Conservation (phyloP, 306 rosid species). For the Geum urbanum region DNA sequence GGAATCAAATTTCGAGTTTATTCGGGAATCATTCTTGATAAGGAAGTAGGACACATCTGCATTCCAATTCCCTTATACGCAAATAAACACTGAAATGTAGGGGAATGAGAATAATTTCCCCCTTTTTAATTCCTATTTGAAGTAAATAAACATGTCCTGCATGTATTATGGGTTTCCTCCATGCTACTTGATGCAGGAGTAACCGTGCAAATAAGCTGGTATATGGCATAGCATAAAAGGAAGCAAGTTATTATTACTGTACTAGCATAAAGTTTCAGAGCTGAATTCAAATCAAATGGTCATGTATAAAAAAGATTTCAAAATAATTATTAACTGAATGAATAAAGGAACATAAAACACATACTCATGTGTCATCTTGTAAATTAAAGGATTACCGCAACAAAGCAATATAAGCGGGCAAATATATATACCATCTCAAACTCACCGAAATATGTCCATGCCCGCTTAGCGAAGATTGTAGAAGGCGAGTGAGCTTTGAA, state of each 20-base stretch:
- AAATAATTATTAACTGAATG: background rate
- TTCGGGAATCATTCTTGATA: no score
- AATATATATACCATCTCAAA: conserved; percentile 22
- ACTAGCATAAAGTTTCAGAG: conserved; percentile 14
- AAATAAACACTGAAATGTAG: no score
- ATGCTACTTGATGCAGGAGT: conserved; percentile 98
- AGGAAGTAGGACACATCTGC: no score
- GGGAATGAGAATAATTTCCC: no score
- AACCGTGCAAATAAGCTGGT: conserved; percentile 96
- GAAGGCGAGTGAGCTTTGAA: conserved; percentile 97
- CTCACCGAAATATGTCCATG: conserved; percentile 98
- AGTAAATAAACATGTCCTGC: no score
- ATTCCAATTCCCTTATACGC: no score
- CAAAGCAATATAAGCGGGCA: conserved; percentile 1
- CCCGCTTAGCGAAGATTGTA: conserved; percentile 92
- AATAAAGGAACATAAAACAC: background rate
- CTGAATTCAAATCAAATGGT: background rate
- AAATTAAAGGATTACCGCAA: background rate
- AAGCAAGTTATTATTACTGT: conserved; percentile 11
- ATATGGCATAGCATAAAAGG: conserved; percentile 13
- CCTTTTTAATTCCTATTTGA: no score
- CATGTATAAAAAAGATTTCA: background rate
- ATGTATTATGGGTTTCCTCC: conserved; percentile 99
- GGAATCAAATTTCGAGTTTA: no score
- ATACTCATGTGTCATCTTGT: background rate